These are phyloP conservation scores for Cystobasidium sp. DNA, from an alignment of 1,284 basidiomycete genomes.

Conservation along the genomic window DNA sequence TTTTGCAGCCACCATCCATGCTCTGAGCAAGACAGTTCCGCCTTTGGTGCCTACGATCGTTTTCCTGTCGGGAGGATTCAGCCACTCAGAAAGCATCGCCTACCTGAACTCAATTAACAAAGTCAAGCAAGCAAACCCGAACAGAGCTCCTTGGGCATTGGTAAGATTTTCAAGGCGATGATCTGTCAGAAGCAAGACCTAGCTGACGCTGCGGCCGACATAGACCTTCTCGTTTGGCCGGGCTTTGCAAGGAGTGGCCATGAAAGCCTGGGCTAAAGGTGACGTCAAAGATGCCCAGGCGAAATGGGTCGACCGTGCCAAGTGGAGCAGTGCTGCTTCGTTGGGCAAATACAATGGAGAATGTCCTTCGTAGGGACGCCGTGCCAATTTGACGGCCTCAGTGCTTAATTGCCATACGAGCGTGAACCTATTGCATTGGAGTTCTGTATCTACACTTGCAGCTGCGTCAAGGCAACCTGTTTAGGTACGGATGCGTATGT, in stretches of 20 bases:
- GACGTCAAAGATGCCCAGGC: constrained; percentile 60
- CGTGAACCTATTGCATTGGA: too few species aligned
- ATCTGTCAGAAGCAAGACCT: neutral
- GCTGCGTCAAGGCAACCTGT: neutral
- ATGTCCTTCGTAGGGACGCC: constrained; percentile 24
- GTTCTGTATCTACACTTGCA: neutral
- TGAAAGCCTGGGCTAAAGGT: constrained; percentile 61
- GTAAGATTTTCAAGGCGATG: neutral
- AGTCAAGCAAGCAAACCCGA: constrained; percentile 35
- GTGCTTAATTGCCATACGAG: neutral
- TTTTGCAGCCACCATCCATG: constrained; percentile 59
- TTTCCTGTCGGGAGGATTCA: constrained; percentile 60
- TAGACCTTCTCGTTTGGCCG: constrained; percentile 64
- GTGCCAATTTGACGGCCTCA: neutral
- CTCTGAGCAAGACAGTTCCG: constrained; percentile 62
- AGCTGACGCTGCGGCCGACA: constrained; percentile 15
- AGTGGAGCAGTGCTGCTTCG: constrained; percentile 60
- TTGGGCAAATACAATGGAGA: constrained; percentile 39
- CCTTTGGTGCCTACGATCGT: constrained; percentile 62
- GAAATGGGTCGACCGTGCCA: constrained; percentile 60
- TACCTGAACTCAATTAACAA: constrained; percentile 51
- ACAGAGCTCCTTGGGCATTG: constrained; percentile 35
- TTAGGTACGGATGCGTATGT: too few species aligned
- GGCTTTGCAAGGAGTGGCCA: constrained; percentile 63
- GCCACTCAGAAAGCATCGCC: constrained; percentile 46